Conservation (phyloP, 192 early-diverging fungal species). For the Linnemannia elongata region DNA sequence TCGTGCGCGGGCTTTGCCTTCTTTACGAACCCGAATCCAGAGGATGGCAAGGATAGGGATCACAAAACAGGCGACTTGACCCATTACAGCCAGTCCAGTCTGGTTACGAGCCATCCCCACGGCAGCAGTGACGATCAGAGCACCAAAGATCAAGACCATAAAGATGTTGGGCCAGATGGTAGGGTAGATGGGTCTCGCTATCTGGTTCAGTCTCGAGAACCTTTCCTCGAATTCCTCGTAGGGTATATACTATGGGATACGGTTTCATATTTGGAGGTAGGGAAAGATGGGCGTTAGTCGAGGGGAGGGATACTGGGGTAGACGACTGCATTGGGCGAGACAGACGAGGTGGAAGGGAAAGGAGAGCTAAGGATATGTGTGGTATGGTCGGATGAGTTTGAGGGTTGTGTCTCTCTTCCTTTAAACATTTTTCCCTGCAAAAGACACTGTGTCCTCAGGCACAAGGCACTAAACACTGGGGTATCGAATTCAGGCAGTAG, state of each 20-base stretch:
- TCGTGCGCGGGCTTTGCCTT: slow-evolving; percentile 24
- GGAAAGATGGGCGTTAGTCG: neutral
- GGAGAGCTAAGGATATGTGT: neutral
- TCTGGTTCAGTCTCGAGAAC: slow-evolving; percentile 38
- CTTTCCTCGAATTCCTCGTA: slow-evolving; percentile 43
- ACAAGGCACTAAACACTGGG: neutral
- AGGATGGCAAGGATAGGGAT: slow-evolving; percentile 41
- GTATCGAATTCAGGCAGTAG: neutral
- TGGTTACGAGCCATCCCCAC: slow-evolving; percentile 24
- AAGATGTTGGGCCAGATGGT: slow-evolving; percentile 36
- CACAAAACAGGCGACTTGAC: slow-evolving; percentile 44
- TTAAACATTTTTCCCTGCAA: neutral
- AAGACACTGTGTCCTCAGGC: neutral
- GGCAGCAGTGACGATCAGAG: slow-evolving; percentile 14
- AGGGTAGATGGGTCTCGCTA: slow-evolving; percentile 29
- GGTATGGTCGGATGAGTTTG: neutral
- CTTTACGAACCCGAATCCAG: slow-evolving; percentile 49
- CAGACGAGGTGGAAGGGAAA: neutral
- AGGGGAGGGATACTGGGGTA: neutral
- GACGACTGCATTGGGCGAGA: neutral
- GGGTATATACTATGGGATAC: slow-evolving; percentile 29
- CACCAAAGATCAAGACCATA: slow-evolving; percentile 13
- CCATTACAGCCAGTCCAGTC: slow-evolving; percentile 19
- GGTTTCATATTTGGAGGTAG: neutral
- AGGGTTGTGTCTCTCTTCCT: neutral